Conservation (phyloP, 768 basidiomycete species). For the Pholiota microspora region DNA sequence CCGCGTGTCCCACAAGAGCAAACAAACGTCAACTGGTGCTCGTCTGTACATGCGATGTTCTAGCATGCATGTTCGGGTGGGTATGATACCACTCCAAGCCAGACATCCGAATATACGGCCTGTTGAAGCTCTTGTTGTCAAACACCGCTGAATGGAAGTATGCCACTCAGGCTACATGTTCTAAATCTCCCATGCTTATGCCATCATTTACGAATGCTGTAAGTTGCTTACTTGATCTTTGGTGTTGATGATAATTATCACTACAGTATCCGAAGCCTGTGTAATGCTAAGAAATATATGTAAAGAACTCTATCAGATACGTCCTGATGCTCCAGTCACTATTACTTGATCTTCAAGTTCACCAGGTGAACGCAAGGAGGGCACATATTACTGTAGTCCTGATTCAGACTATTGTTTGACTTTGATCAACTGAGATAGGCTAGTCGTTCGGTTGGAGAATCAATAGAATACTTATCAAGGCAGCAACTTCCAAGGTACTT, state of each 20-base stretch:
- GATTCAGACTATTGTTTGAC: too few species aligned
- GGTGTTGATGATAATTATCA: background rate
- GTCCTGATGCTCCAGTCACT: background rate
- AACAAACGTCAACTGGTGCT: background rate
- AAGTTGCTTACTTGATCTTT: background rate
- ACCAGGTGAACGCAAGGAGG: too few species aligned
- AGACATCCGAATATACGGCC: background rate
- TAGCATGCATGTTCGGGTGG: too few species aligned
- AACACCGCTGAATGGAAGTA: background rate
- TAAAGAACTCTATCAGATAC: background rate
- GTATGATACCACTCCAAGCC: too few species aligned
- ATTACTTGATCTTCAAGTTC: background rate
- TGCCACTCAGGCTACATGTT: background rate
- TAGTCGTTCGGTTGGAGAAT: background rate
- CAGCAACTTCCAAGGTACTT: background rate
- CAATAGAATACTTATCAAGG: background rate
- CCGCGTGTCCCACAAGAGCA: background rate
- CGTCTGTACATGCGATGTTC: too few species aligned
- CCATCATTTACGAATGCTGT: background rate
- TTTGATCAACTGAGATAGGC: background rate
- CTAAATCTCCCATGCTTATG: background rate
- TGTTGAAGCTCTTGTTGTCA: background rate
- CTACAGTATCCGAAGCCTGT: background rate
- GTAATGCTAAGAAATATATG: background rate
- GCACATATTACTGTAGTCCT: too few species aligned